A percentile compares a stretch with the other conserved stretches of the same genome.
Evolutionary conservation across 495 filamentous ascomycete species (phyloP).

Genomic region (Entonaema liquescens): DNA sequence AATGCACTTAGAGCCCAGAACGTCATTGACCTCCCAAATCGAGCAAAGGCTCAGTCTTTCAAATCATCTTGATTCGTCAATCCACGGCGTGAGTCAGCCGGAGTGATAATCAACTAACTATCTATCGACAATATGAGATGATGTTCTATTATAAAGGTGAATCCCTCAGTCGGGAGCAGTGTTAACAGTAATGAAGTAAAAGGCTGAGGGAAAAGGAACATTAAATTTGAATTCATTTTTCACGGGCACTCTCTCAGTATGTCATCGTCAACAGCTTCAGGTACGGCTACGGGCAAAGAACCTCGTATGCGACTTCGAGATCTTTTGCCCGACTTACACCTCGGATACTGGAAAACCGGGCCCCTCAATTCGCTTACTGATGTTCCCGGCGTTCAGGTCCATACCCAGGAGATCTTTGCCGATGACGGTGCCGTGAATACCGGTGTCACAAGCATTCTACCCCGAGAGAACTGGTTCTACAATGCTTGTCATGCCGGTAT

Average conservation of each 20-base stretch:
- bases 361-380: constrained; percentile 61
- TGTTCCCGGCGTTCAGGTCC: constrained; percentile 57
- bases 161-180: not conserved
- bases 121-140: not conserved
- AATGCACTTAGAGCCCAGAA: not conserved
- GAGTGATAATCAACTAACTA: not conserved
- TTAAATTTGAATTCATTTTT: not conserved
- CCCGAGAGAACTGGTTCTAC: constrained; percentile 57
- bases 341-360: constrained; percentile 52
- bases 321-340: constrained; percentile 51
- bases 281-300: constrained; percentile 11
- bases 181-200: not conserved
- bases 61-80: constrained; percentile 13
- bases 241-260: constrained; percentile 2
- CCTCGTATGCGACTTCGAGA: constrained; percentile 51
- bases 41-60: constrained; percentile 1
- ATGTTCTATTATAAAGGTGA: constrained; percentile 14
- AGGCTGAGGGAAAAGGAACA: not conserved
- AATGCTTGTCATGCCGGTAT: constrained; percentile 59
- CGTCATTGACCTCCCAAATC: constrained; percentile 21
- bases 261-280: constrained; percentile 28
- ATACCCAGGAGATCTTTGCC: constrained; percentile 56
- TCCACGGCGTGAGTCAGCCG: constrained; percentile 27
- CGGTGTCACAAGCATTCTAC: constrained; percentile 61
- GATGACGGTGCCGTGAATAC: constrained; percentile 54